Conservation (phyloP, 306 rosid genomes). For the Rosa chinensis region DNA sequence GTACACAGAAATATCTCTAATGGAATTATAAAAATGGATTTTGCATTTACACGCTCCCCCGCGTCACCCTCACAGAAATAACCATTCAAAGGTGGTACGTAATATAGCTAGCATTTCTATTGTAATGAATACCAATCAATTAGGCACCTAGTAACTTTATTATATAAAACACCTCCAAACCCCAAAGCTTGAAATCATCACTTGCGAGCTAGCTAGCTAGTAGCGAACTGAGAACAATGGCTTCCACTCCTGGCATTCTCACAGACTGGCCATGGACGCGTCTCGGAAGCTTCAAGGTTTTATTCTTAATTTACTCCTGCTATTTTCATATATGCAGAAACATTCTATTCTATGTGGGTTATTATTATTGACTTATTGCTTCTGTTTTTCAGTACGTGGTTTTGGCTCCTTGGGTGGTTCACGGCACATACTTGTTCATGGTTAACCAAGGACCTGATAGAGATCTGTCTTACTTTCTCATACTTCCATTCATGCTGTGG, state of each 20-base stretch:
- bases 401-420: slow-evolving; percentile 57
- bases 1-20: not conserved
- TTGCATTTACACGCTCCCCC: not conserved
- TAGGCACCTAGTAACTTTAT: not conserved
- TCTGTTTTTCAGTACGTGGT: slow-evolving; percentile 47
- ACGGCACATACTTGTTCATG: slow-evolving; percentile 39
- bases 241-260: slow-evolving; percentile 53
- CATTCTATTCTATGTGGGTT: not conserved
- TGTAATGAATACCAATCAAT: not conserved
- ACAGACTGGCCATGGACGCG: slow-evolving; percentile 63
- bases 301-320: not conserved
- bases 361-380: not conserved
- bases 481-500: slow-evolving; percentile 46
- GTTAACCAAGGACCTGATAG: slow-evolving; percentile 26
- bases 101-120: not conserved
- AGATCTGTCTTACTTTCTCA: slow-evolving; percentile 37
- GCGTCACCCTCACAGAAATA: not conserved
- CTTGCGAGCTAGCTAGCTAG: not conserved
- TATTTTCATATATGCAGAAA: not conserved
- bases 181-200: not conserved
- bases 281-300: slow-evolving; percentile 54
- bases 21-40: not conserved
- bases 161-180: slow-evolving; percentile 2
- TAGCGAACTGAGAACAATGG: slow-evolving; percentile 25
- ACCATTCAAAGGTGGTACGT: not conserved